Evolutionary conservation across 805 yeast genomes (phyloP).

Genomic region (Metschnikowia cubensis): DNA sequence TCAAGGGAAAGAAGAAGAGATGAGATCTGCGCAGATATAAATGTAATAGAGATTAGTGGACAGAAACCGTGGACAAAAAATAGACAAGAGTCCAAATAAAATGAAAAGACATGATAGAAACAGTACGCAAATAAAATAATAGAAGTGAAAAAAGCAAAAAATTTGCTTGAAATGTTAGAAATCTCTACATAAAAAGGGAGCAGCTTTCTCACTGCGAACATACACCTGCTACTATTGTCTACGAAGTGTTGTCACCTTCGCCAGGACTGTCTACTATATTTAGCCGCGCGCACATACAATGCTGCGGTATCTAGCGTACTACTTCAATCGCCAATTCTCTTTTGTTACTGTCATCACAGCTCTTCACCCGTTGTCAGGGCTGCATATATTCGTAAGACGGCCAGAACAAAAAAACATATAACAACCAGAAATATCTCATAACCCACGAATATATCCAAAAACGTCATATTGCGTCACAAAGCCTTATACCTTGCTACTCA

Average conservation of each 20-base stretch:
- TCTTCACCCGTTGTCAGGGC: not conserved
- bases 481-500: not conserved
- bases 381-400: not conserved
- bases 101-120: not conserved
- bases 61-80: not conserved
- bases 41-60: not conserved
- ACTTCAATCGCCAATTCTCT: not conserved
- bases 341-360: not conserved
- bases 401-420: not conserved
- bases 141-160: too few species aligned
- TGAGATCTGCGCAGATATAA: not conserved
- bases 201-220: not conserved
- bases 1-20: conserved; percentile 25
- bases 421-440: not conserved
- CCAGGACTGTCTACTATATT: not conserved
- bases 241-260: not conserved
- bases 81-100: not conserved
- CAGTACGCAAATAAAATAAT: not conserved
- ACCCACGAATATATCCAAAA: not conserved
- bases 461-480: not conserved
- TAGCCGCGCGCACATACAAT: not conserved
- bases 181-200: too few species aligned
- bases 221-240: not conserved
- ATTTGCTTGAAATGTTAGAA: too few species aligned
- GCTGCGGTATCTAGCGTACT: not conserved